Evolutionary conservation across 441 rosid species (phyloP).

Genomic region (Melastoma candidum): DNA sequence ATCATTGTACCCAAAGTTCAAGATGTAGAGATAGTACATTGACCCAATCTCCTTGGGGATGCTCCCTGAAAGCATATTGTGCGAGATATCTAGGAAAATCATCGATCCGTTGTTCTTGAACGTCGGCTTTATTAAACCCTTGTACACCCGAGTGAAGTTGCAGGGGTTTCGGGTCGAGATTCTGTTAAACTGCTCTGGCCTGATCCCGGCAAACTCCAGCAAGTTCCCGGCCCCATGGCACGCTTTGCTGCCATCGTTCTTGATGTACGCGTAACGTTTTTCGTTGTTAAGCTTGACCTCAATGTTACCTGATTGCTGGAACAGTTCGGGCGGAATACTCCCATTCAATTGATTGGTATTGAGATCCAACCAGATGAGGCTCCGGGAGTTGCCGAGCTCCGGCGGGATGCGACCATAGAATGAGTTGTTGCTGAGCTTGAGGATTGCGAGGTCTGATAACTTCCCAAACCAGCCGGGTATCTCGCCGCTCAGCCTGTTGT

Average conservation of each 20-base stretch:
- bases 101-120: slow-evolving; percentile 85
- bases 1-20: slow-evolving; percentile 73
- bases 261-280: slow-evolving; percentile 62
- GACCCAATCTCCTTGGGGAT: slow-evolving; percentile 78
- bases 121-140: slow-evolving; percentile 57
- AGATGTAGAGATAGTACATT: slow-evolving; percentile 55
- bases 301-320: slow-evolving; percentile 37
- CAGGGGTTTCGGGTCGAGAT: slow-evolving; percentile 33
- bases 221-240: slow-evolving; percentile 37
- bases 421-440: slow-evolving; percentile 67
- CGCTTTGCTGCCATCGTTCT: slow-evolving; percentile 61
- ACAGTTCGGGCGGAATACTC: slow-evolving; percentile 64
- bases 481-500: slow-evolving; percentile 14
- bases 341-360: slow-evolving; percentile 46
- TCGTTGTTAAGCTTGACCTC: slow-evolving; percentile 25
- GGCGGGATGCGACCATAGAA: slow-evolving; percentile 22
- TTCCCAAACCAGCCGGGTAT: slow-evolving; percentile 17
- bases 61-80: slow-evolving; percentile 56
- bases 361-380: slow-evolving; percentile 17
- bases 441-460: slow-evolving; percentile 13
- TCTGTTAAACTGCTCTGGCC: slow-evolving; percentile 30
- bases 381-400: slow-evolving; percentile 14
- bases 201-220: slow-evolving; percentile 14
- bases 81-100: slow-evolving; percentile 82
- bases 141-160: slow-evolving; percentile 15